Percentiles rank a stretch among this genome's conserved stretches.
Conservation (phyloP, 331 rosid species). For the Spiraea crenata region DNA sequence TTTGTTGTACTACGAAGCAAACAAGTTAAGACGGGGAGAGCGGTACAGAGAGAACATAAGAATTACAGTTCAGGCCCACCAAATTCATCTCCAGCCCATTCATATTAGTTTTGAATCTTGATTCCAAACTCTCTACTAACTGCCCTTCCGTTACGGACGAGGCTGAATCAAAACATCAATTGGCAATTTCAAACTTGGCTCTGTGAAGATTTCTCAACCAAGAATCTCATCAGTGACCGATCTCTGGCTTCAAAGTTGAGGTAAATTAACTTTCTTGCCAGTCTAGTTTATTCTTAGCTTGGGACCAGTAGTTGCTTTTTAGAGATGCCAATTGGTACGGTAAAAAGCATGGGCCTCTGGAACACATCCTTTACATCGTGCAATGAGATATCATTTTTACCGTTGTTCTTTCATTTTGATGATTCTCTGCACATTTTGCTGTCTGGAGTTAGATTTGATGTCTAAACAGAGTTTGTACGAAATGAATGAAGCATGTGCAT, state of each 20-base stretch:
- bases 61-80: too few relatives aligned
- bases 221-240: background rate
- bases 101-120: too few relatives aligned
- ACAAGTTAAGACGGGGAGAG: too few relatives aligned
- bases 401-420: conserved; percentile 12
- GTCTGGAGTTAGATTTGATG: too few relatives aligned
- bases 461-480: background rate
- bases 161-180: background rate
- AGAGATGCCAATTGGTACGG: background rate
- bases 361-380: too few relatives aligned
- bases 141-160: background rate
- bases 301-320: background rate
- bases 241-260: background rate
- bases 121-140: background rate
- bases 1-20: too few relatives aligned
- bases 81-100: too few relatives aligned
- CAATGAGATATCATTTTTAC: background rate
- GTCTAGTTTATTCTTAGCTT: conserved; percentile 3
- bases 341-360: too few relatives aligned
- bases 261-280: background rate
- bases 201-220: background rate
- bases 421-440: too few relatives aligned
- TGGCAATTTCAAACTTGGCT: too few relatives aligned
- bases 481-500: conserved; percentile 14
- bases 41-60: too few relatives aligned